Conservation (phyloP, 129 eudicot genomes). For the Artemisia tridentata region DNA sequence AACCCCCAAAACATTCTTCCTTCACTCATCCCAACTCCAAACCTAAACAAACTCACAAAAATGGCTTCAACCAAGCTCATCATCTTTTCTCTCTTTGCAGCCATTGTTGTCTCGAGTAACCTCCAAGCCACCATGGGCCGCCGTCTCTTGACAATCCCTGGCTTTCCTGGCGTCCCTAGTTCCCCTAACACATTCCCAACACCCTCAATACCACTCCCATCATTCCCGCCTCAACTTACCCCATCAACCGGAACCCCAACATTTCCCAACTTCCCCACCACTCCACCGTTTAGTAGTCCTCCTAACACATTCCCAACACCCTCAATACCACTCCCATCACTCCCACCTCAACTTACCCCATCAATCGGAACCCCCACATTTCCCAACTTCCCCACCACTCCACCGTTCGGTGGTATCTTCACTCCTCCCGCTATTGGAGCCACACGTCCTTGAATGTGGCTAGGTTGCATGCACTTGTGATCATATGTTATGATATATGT, state of each 20-base stretch:
- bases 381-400: conserved; percentile 24
- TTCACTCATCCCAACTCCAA: conserved; percentile 17
- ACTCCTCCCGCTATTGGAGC: conserved; percentile 23
- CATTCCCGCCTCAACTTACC: conserved; percentile 19
- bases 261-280: conserved; percentile 24
- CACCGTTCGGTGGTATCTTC: conserved; percentile 19
- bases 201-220: conserved; percentile 18
- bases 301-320: conserved; percentile 2
- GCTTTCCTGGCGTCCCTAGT: conserved; percentile 22
- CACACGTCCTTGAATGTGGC: conserved; percentile 18
- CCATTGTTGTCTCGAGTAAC: conserved; percentile 20
- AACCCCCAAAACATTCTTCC: background rate
- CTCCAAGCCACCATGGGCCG: conserved; percentile 25
- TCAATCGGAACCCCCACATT: conserved; percentile 26
- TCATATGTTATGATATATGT: conserved; percentile 1
- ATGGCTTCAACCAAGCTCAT: conserved; percentile 25
- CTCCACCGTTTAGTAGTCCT: conserved; percentile 17
- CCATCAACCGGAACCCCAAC: conserved; percentile 27
- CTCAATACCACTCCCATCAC: conserved; percentile 18
- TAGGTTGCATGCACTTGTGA: background rate
- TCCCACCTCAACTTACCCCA: conserved; percentile 14
- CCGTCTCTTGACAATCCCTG: conserved; percentile 29
- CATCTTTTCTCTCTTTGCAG: conserved; percentile 26
- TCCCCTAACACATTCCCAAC: conserved; percentile 7
- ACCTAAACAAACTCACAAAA: background rate